Evolutionary conservation across 2,329 filamentous ascomycete genomes (phyloP).

Genomic region (Zymoseptoria tritici): DNA sequence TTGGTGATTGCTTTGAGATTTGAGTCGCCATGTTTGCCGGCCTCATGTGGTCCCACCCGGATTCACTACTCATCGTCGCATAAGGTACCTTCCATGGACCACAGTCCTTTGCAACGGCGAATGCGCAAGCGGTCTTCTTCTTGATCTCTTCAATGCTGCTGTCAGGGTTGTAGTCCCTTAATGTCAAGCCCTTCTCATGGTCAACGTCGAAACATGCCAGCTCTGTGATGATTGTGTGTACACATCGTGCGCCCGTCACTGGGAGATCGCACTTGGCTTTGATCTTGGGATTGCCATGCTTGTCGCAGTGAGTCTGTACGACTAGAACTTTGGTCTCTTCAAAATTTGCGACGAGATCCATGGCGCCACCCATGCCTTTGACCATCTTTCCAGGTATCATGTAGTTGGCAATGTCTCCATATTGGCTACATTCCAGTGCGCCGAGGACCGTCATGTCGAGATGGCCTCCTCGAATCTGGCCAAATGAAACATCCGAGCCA

Average conservation of each 20-base stretch:
- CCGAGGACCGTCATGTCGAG: constrained; percentile 82
- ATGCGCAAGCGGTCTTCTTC: constrained; percentile 6
- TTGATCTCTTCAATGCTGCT: constrained; percentile 7
- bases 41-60: too few species aligned
- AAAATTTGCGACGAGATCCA: constrained; percentile 43
- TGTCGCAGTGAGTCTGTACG: constrained; percentile 8
- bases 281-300: constrained; percentile 6
- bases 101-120: constrained; percentile 5
- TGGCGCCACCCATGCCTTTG: constrained; percentile 83
- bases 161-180: background rate
- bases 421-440: constrained; percentile 78
- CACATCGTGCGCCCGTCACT: constrained; percentile 4
- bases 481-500: constrained; percentile 81
- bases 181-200: constrained; percentile 8
- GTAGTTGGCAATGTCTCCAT: constrained; percentile 72
- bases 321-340: constrained; percentile 7
- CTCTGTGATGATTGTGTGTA: constrained; percentile 8
- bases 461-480: constrained; percentile 79
- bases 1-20: too few species aligned
- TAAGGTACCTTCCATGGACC: constrained; percentile 9
- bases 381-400: constrained; percentile 75
- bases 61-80: background rate
- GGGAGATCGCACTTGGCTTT: constrained; percentile 6
- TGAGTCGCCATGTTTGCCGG: too few species aligned
- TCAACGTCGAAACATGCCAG: constrained; percentile 8